phyloP scores from a whole-genome alignment of 225 moss, liverwort and hornwort species.

The Physcomitrellopsis africana region DNA sequence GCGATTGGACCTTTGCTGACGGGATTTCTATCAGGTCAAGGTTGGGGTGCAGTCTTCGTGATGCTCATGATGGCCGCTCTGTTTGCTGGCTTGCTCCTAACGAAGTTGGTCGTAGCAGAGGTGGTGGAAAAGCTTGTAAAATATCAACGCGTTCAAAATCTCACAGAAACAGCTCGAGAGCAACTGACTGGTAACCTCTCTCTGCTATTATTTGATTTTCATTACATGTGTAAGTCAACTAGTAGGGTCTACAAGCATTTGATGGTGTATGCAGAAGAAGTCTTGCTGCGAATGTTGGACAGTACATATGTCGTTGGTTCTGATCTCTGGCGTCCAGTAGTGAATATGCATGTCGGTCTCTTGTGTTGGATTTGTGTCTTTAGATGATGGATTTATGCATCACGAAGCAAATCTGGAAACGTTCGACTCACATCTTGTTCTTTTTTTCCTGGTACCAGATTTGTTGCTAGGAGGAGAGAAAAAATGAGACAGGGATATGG shows the following conservation, averaged over 20 bases:
- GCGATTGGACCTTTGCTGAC: slow-evolving; percentile 87
- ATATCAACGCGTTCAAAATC: slow-evolving; percentile 42
- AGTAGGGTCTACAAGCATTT: background rate
- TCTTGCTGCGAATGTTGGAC: background rate
- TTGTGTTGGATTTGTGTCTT: slow-evolving; percentile 25
- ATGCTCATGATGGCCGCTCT: slow-evolving; percentile 88
- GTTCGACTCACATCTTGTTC: slow-evolving; percentile 32
- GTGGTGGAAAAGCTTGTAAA: slow-evolving; percentile 60
- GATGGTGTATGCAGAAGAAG: background rate
- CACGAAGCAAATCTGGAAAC: slow-evolving; percentile 10
- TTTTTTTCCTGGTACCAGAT: slow-evolving; percentile 40
- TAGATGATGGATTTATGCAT: background rate
- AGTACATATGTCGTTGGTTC: background rate
- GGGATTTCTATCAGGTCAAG: slow-evolving; percentile 74
- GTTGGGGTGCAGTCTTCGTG: slow-evolving; percentile 80
- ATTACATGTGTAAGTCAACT: background rate
- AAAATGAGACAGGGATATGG: slow-evolving; percentile 33
- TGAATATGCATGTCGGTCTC: slow-evolving; percentile 14
- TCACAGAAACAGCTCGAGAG: slow-evolving; percentile 32
- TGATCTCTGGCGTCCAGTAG: slow-evolving; percentile 25
- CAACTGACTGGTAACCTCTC: slow-evolving; percentile 44
- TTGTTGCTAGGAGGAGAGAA: slow-evolving; percentile 52
- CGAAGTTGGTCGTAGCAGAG: slow-evolving; percentile 75
- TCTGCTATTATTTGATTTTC: background rate
- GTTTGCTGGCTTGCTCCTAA: slow-evolving; percentile 79